Percentiles rank a stretch among this genome's conserved stretches.
Conservation (phyloP, 768 basidiomycete species). For the Boletus rubroflammeus region DNA sequence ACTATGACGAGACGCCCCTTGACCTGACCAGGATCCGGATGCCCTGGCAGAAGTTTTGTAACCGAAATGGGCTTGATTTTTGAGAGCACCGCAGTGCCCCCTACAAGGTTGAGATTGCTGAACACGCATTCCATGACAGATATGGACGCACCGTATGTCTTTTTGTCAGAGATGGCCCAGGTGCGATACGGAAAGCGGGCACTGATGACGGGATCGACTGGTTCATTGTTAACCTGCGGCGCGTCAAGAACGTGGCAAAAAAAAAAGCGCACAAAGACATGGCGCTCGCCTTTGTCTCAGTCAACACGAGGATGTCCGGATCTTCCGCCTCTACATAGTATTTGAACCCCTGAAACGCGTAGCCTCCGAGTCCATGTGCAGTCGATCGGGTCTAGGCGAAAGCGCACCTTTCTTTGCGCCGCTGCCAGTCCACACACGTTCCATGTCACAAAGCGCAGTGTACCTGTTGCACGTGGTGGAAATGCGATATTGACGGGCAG, state of each 20-base stretch:
- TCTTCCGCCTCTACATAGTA: constrained; percentile 82
- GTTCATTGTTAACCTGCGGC: constrained; percentile 64
- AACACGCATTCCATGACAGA: neutral
- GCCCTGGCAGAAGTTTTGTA: constrained; percentile 65
- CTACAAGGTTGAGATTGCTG: constrained; percentile 36
- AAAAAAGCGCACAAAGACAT: neutral
- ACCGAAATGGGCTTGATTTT: constrained; percentile 71
- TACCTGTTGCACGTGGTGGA: constrained; percentile 44
- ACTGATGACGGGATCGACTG: constrained; percentile 55
- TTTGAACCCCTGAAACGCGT: constrained; percentile 64
- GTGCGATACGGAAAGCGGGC: constrained; percentile 64
- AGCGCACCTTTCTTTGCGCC: constrained; percentile 69
- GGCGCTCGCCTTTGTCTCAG: constrained; percentile 71
- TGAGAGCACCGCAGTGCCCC: constrained; percentile 78
- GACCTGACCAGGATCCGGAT: constrained; percentile 58
- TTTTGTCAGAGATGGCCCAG: constrained; percentile 77
- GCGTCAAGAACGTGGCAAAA: constrained; percentile 3
- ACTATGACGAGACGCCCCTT: constrained; percentile 79
- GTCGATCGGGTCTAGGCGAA: neutral
- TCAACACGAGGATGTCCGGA: constrained; percentile 78
- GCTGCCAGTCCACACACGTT: constrained; percentile 78
- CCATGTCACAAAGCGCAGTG: constrained; percentile 64
- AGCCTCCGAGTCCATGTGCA: too few species aligned
- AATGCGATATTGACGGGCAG: constrained; percentile 62
- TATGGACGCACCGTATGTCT: constrained; percentile 61